Conservation (phyloP, 2,329 filamentous ascomycete genomes). For the Endoconidiophora polonica region DNA sequence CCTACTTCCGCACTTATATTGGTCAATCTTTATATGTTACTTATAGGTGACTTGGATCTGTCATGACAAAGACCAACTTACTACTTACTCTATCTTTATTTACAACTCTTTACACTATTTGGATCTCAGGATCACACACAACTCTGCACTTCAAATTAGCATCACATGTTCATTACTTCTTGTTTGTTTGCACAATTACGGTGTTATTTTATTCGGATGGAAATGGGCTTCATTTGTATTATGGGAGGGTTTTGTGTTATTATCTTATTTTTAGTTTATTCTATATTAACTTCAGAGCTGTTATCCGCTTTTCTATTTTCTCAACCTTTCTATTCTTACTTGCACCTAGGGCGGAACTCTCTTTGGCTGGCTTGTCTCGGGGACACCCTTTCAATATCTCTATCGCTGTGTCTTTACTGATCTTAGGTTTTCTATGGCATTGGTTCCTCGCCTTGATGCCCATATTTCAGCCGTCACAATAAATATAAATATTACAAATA, state of each 20-base stretch:
- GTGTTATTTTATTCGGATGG: background rate
- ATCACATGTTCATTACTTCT: no score
- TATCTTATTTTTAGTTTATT: background rate
- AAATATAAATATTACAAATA: no score
- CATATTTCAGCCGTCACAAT: no score
- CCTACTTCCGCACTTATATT: no score
- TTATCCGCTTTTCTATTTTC: background rate
- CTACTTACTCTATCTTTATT: no score
- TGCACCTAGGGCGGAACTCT: background rate
- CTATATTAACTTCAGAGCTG: background rate
- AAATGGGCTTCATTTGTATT: slow-evolving; percentile 1
- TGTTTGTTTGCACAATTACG: background rate
- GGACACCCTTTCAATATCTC: background rate
- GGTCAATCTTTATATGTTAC: no score
- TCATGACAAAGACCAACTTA: no score
- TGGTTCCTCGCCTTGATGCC: no score
- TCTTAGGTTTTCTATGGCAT: background rate
- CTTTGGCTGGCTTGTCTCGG: background rate
- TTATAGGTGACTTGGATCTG: no score
- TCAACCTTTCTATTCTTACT: background rate
- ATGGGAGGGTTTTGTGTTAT: background rate
- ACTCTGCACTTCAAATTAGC: no score
- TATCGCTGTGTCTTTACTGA: background rate
- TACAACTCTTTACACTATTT: no score
- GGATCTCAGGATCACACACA: no score